Evolutionary conservation across 768 basidiomycete species (phyloP).

Genomic region (Rubroboletus satanas): DNA sequence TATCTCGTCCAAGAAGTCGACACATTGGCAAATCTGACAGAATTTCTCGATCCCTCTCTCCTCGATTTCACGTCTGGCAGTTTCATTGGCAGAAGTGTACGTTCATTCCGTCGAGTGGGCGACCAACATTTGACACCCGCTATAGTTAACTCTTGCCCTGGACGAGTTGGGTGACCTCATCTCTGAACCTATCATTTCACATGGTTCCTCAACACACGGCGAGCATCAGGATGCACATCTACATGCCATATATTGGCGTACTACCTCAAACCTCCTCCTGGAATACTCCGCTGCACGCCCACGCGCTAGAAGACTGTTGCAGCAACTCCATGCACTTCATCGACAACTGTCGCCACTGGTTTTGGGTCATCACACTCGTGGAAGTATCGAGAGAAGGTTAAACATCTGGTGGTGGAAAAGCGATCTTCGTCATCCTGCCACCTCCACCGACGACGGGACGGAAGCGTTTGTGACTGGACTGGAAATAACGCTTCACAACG

Average conservation of each 20-base stretch:
- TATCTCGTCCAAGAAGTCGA: slow-evolving; percentile 2
- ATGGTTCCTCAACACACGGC: not conserved
- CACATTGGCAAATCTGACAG: slow-evolving; percentile 20
- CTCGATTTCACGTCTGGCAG: slow-evolving; percentile 24
- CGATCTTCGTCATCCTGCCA: not conserved
- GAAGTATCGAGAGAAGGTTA: not conserved
- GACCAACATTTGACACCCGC: not conserved
- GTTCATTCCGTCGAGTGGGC: not conserved
- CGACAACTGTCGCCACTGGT: slow-evolving; percentile 6
- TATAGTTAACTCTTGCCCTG: slow-evolving; percentile 28
- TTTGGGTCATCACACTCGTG: not conserved
- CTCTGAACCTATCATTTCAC: not conserved
- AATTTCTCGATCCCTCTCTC: slow-evolving; percentile 15
- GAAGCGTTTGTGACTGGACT: slow-evolving; percentile 17
- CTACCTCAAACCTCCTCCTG: slow-evolving; percentile 30
- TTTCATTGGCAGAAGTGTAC: slow-evolving; percentile 30
- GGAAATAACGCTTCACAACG: slow-evolving; percentile 19
- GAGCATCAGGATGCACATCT: slow-evolving; percentile 12
- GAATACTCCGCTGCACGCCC: slow-evolving; percentile 31
- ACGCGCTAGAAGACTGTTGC: slow-evolving; percentile 15
- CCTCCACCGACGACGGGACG: slow-evolving; percentile 8
- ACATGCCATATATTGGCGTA: slow-evolving; percentile 28
- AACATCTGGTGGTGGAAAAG: slow-evolving; percentile 9
- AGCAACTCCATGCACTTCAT: slow-evolving; percentile 16
- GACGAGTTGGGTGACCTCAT: slow-evolving; percentile 26